A percentile compares a stretch with the other conserved stretches of the same genome.
Evolutionary conservation across 2,329 filamentous ascomycete species (phyloP).

Genomic region (Paracoccidioides brasiliensis): DNA sequence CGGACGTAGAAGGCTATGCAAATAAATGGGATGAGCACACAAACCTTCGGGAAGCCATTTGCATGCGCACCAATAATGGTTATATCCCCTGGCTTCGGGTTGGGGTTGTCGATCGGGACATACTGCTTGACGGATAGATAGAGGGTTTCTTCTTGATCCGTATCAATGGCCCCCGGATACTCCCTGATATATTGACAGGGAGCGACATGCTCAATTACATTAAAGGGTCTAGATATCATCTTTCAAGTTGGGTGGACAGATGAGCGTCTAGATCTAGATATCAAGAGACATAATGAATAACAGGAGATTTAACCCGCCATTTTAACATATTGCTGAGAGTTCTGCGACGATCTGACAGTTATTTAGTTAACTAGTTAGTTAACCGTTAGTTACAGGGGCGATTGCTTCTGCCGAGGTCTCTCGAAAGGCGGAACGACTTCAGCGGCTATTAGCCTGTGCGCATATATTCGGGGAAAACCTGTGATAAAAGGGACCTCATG

Average conservation of each 20-base stretch:
- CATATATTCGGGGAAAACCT: no score
- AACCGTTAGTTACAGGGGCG: no score
- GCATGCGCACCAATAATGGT: conserved; percentile 81
- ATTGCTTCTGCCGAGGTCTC: neutral
- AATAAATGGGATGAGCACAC: neutral
- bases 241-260: no score
- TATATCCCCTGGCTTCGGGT: conserved; percentile 59
- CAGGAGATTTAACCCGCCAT: no score
- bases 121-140: conserved; percentile 78
- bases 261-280: neutral
- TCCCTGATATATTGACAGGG: conserved; percentile 69
- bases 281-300: no score
- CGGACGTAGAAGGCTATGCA: no score
- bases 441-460: no score
- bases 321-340: neutral
- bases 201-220: conserved; percentile 60
- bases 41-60: conserved; percentile 82
- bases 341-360: neutral
- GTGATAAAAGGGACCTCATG: no score
- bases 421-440: neutral
- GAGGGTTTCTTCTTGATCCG: conserved; percentile 61
- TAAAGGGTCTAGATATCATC: conserved; percentile 20
- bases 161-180: conserved; percentile 59
- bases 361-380: no score
- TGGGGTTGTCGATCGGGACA: conserved; percentile 56